Evolutionary conservation across 2,329 filamentous ascomycete genomes (phyloP).

Genomic region (Chaetoscypha palmicola): DNA sequence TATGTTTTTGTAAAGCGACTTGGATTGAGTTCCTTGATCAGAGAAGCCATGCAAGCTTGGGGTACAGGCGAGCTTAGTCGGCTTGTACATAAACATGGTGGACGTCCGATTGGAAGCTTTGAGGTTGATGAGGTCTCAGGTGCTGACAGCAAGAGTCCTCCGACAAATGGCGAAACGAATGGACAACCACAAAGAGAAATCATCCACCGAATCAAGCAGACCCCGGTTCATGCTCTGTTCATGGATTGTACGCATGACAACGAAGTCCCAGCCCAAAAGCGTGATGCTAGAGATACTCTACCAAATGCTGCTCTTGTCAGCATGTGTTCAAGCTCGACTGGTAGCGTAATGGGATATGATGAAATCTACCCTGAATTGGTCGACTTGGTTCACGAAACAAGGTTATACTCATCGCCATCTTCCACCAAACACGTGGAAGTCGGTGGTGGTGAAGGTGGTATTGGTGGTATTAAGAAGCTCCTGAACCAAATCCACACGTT

Average conservation of each 20-base stretch:
- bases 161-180: conserved; percentile 27
- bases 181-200: conserved; percentile 37
- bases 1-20: conserved; percentile 92
- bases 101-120: conserved; percentile 92
- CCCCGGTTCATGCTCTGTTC: conserved; percentile 85
- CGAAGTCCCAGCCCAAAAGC: conserved; percentile 89
- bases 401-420: conserved; percentile 72
- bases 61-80: conserved; percentile 87
- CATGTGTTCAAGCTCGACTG: conserved; percentile 92
- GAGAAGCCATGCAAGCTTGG: conserved; percentile 98
- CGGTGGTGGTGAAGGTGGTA: conserved; percentile 71
- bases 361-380: conserved; percentile 90
- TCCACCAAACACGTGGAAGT: conserved; percentile 58
- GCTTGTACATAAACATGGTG: conserved; percentile 87
- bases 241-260: conserved; percentile 99
- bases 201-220: conserved; percentile 76
- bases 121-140: conserved; percentile 81
- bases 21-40: conserved; percentile 83
- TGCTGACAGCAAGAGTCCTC: conserved; percentile 40
- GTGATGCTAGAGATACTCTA: conserved; percentile 87
- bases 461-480: conserved; percentile 83
- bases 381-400: conserved; percentile 86
- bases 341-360: conserved; percentile 97
- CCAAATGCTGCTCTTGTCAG: conserved; percentile 89
- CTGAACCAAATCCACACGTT: conserved; percentile 90